A percentile compares a stretch with the other conserved stretches of the same genome.
Conservation (phyloP, 2,329 filamentous ascomycete genomes). For the Aspergillus tubingensis region DNA sequence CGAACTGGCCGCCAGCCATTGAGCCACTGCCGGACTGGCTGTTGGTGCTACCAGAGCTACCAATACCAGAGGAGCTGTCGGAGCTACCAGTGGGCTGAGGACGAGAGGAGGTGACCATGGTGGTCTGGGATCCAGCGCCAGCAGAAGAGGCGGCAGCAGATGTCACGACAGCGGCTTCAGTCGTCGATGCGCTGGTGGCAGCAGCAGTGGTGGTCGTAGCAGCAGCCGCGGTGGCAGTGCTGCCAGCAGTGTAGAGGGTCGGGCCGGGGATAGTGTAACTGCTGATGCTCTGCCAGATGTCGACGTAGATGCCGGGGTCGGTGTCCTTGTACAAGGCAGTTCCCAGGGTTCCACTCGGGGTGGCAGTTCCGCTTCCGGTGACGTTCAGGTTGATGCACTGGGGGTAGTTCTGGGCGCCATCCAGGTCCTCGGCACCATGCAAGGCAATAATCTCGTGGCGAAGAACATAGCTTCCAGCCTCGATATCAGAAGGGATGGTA, state of each 20-base stretch:
- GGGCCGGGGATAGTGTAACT: conserved; percentile 55
- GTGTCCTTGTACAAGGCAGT: conserved; percentile 56
- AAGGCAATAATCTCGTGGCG: conserved; percentile 56
- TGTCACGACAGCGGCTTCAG: not conserved
- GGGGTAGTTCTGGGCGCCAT: conserved; percentile 54
- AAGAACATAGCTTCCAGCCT: conserved; percentile 52
- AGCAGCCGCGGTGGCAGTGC: not conserved
- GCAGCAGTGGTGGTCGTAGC: not conserved
- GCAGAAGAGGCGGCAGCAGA: not conserved
- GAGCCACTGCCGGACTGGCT: not conserved
- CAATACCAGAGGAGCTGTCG: not conserved
- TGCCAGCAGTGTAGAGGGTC: conserved; percentile 20
- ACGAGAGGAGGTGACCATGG: not conserved
- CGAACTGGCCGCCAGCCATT: not conserved
- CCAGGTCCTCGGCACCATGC: conserved; percentile 44
- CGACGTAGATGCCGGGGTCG: conserved; percentile 58
- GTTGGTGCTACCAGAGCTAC: not conserved
- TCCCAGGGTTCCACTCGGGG: conserved; percentile 50
- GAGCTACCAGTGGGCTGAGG: not conserved
- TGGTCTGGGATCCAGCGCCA: not conserved
- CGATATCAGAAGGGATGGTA: conserved; percentile 46
- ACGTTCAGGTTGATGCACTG: conserved; percentile 61
- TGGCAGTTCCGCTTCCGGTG: conserved; percentile 50
- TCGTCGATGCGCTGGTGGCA: not conserved
- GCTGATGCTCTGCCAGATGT: conserved; percentile 53